Evolutionary conservation across 2,329 filamentous ascomycete genomes (phyloP).

Genomic region (Penicillium sp.): DNA sequence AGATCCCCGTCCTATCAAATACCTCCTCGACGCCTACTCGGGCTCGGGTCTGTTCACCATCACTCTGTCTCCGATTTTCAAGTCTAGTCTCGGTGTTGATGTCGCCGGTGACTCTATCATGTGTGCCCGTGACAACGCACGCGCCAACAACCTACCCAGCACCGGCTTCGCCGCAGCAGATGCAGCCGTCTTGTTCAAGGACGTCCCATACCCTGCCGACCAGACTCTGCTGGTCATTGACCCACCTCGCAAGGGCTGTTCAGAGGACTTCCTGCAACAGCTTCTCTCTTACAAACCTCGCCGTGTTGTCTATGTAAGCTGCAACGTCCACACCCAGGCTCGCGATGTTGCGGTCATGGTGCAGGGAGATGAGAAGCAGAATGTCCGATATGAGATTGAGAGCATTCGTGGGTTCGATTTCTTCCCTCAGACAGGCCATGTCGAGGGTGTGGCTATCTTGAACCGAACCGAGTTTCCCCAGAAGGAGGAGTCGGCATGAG

Average conservation of each 20-base stretch:
- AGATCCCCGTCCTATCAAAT: conserved; percentile 60
- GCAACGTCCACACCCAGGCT: conserved; percentile 97
- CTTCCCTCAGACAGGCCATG: conserved; percentile 81
- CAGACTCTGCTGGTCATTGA: conserved; percentile 94
- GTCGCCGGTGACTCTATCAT: conserved; percentile 76
- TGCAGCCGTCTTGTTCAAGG: conserved; percentile 77
- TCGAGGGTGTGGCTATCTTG: conserved; percentile 64
- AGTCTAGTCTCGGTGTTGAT: conserved; percentile 82
- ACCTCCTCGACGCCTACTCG: conserved; percentile 96
- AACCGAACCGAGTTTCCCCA: conserved; percentile 36
- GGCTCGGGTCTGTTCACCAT: conserved; percentile 97
- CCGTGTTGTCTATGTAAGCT: conserved; percentile 90
- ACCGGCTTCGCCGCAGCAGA: conserved; percentile 89
- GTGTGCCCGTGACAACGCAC: conserved; percentile 76
- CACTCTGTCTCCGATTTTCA: conserved; percentile 80
- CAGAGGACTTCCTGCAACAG: conserved; percentile 78
- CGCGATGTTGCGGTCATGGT: conserved; percentile 88
- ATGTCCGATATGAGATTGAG: conserved; percentile 75
- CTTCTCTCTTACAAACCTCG: conserved; percentile 74
- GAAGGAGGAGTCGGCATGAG: conserved; percentile 3
- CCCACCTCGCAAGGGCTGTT: conserved; percentile 94
- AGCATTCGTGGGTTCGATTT: conserved; percentile 93
- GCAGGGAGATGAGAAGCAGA: conserved; percentile 53
- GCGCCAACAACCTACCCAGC: conserved; percentile 71
- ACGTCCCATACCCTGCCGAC: conserved; percentile 70